phyloP scores from a whole-genome alignment of 129 eudicot genomes.

The Smallanthus sonchifolius region DNA sequence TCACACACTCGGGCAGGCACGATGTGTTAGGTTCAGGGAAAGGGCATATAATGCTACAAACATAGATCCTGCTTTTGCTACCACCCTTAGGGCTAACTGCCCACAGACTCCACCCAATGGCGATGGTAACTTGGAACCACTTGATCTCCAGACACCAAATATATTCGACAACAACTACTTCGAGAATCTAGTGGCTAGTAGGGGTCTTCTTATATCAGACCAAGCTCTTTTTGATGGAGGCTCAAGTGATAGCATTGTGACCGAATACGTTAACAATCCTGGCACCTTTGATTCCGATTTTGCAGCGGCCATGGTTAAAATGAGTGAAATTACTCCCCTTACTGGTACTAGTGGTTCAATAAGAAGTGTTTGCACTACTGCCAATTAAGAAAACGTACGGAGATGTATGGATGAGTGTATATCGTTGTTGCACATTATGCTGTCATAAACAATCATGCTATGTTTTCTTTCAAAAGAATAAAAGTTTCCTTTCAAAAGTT shows the following conservation, averaged over 20 bases:
- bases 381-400: too few species aligned
- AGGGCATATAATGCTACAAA: slow-evolving; percentile 45
- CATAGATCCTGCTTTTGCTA: slow-evolving; percentile 44
- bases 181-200: slow-evolving; percentile 30
- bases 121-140: slow-evolving; percentile 44
- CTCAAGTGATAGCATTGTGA: slow-evolving; percentile 48
- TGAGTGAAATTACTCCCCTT: slow-evolving; percentile 46
- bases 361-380: too few species aligned
- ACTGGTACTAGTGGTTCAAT: slow-evolving; percentile 42
- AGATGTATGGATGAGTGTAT: too few species aligned
- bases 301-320: slow-evolving; percentile 49
- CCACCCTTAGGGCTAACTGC: slow-evolving; percentile 36
- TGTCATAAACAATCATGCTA: too few species aligned
- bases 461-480: too few species aligned
- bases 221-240: slow-evolving; percentile 53
- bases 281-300: slow-evolving; percentile 36
- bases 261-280: slow-evolving; percentile 34
- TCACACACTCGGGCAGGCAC: slow-evolving; percentile 61
- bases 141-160: slow-evolving; percentile 56
- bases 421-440: too few species aligned
- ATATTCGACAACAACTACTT: slow-evolving; percentile 58
- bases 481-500: too few species aligned
- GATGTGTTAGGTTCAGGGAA: slow-evolving; percentile 35
- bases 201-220: slow-evolving; percentile 58
- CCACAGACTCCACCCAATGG: slow-evolving; percentile 28